Evolutionary conservation across 2,329 filamentous ascomycete species (phyloP).

Genomic region (Ophiostoma pallidulum): DNA sequence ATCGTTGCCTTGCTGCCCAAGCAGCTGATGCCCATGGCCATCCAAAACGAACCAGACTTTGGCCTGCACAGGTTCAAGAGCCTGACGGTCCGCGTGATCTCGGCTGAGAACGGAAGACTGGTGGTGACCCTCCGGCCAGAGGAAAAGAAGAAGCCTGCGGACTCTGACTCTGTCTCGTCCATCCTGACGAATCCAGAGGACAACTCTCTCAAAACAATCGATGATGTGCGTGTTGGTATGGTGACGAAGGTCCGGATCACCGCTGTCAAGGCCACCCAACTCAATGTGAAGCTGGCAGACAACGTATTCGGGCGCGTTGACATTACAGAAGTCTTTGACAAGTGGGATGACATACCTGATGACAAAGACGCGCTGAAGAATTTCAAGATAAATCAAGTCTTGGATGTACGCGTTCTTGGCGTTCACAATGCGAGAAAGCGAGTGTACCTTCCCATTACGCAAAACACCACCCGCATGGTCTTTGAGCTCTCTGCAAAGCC

Average conservation of each 20-base stretch:
- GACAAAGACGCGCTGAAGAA: conserved; percentile 68
- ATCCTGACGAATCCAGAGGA: conserved; percentile 45
- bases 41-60: conserved; percentile 57
- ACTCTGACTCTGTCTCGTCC: not conserved
- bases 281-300: conserved; percentile 83
- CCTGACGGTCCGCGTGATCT: conserved; percentile 60
- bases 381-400: conserved; percentile 61
- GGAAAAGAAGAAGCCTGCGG: conserved; percentile 29
- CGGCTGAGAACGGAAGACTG: conserved; percentile 65
- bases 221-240: conserved; percentile 65
- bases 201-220: conserved; percentile 49
- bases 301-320: conserved; percentile 90
- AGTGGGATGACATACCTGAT: conserved; percentile 77
- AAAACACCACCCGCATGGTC: conserved; percentile 70
- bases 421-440: conserved; percentile 86
- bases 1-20: conserved; percentile 74
- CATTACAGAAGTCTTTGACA: conserved; percentile 80
- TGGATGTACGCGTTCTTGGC: conserved; percentile 71
- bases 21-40: conserved; percentile 63
- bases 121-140: conserved; percentile 42
- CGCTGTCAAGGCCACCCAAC: conserved; percentile 82
- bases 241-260: conserved; percentile 66
- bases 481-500: conserved; percentile 81
- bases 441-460: conserved; percentile 82
- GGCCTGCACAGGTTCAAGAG: conserved; percentile 71